Base-by-base conservation (phyloP, 805 yeast species). In the Candida germanica region DNA sequence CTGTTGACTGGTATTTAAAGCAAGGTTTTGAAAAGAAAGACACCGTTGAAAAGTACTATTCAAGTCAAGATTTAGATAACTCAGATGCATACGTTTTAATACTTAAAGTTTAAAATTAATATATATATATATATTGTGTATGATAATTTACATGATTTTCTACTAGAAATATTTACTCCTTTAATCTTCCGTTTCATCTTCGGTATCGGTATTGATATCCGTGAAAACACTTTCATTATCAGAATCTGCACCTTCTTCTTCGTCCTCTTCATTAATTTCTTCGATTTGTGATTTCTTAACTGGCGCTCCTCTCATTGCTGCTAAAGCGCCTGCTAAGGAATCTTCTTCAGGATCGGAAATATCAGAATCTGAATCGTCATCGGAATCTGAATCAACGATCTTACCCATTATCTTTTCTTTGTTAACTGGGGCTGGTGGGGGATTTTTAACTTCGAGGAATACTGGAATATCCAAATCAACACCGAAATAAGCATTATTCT, bases 401-500 rank as follows among this genome's bases (percentile, higher is more conserved):
- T 58, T 65, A 31, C 37, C 50, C 37, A 44, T 38, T 30, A 39
- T 41, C 30, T 43, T 41, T 8, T 42, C 38, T 21, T 40, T 39
- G 16, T 40, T 35, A 13, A 47, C 40, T 5, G 57, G 55, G 33
- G 40, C 56, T 13, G 47, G 46, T 6, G 58, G 56, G 36, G 48
- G 61, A 54, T 76, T 70, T 48, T 75, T 69, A 23, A 89, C 95
- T n/a, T 73, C 67, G 81, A 89, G 73, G 16, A 65, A 64, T 31
- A 87, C 60, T 7, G 89, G 83, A 42, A 81, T 73, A 46, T 82
- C 87, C 16, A 87, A 56, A 55, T 91, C 97, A 13, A 77, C 62
- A 5, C 96, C 95, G 56, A 86, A 87, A 58, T 87, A 89, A 29
- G 84, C 79, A 35, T 84, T 73, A 37, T 84, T 81, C 53, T 79